Evolutionary conservation across 345 rosid genomes (phyloP).

Genomic region (Lepidium aucheri): DNA sequence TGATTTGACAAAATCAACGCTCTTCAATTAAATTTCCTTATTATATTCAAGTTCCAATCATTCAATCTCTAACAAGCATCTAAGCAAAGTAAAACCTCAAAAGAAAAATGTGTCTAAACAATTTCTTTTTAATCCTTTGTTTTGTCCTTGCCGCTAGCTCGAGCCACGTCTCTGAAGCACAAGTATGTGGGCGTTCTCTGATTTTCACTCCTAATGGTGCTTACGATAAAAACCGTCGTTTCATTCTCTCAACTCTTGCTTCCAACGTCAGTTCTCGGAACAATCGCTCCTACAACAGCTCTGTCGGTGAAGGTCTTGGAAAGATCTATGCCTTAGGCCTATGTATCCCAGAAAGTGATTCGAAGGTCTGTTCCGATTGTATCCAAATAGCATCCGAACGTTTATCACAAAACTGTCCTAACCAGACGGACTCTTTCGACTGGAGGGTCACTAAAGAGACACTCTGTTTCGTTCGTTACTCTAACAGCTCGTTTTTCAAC

Average conservation of each 20-base stretch:
- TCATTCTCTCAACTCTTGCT: background rate
- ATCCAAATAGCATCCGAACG: background rate
- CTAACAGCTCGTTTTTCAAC: slow-evolving; percentile 20
- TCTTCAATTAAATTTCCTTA: too few species aligned
- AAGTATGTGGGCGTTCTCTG: background rate
- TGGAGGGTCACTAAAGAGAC: background rate
- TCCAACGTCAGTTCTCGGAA: background rate
- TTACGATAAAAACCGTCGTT: background rate
- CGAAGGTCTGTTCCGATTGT: background rate
- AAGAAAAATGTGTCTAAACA: background rate
- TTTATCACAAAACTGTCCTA: slow-evolving; percentile 12
- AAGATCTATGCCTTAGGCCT: background rate
- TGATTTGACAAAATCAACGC: too few species aligned
- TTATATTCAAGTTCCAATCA: too few species aligned
- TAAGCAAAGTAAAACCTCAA: too few species aligned
- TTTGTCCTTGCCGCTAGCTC: background rate
- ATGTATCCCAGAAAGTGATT: background rate
- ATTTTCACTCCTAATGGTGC: background rate
- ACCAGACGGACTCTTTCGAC: background rate
- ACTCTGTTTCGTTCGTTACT: slow-evolving; percentile 34
- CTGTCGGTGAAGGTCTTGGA: background rate
- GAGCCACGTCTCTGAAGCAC: background rate
- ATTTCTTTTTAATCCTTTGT: background rate
- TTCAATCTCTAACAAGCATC: too few species aligned
- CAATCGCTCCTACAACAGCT: background rate